phyloP scores from a whole-genome alignment of 2,329 filamentous ascomycete species.

The Paecilomyces niveus region DNA sequence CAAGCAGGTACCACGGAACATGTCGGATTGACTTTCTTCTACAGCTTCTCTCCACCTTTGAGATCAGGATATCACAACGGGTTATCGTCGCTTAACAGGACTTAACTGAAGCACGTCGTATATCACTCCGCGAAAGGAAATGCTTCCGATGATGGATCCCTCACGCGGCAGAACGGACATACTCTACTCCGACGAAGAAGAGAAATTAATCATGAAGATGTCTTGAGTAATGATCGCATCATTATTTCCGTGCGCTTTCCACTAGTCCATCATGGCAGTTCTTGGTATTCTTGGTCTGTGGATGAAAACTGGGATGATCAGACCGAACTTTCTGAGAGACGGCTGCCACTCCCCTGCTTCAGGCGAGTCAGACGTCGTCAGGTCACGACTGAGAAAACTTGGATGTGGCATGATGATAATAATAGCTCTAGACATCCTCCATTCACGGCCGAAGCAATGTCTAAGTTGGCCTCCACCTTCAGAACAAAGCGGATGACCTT shows the following conservation, averaged over 20 bases:
- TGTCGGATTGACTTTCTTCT: neutral
- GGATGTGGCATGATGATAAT: neutral
- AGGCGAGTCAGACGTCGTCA: neutral
- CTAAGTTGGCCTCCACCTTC: neutral
- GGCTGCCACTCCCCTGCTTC: neutral
- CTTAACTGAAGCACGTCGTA: neutral
- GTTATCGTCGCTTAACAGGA: neutral
- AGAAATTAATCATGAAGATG: neutral
- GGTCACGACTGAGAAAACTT: neutral
- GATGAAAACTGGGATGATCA: neutral
- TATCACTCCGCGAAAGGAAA: neutral
- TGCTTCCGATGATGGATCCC: neutral
- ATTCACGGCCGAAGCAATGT: neutral
- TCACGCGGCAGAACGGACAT: neutral
- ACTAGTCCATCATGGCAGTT: neutral
- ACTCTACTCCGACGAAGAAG: neutral
- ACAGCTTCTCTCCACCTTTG: neutral
- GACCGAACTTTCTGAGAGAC: neutral
- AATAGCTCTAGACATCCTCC: neutral
- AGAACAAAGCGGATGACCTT: neutral
- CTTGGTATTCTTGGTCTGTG: neutral
- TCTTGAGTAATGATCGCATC: neutral
- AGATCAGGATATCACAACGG: neutral
- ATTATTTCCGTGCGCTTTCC: neutral
- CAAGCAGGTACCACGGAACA: neutral